These are phyloP conservation scores for Candida sojae DNA, from an alignment of 1,139 yeast species.

Conservation along the genomic window DNA sequence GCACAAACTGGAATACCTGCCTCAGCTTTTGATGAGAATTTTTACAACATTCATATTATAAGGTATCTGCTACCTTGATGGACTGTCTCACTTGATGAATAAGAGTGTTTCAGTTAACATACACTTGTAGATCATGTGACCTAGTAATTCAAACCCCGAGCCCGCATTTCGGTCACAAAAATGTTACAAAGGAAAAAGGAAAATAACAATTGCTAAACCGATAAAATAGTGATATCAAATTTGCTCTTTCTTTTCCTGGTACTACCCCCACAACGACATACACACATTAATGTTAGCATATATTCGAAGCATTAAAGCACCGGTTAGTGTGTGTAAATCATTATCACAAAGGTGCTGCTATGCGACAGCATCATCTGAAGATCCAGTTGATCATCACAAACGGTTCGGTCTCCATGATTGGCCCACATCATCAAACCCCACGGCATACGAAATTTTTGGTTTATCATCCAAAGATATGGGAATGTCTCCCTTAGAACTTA, in stretches of 20 bases:
- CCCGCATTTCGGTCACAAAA: not conserved
- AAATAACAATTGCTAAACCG: not conserved
- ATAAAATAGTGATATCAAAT: not conserved
- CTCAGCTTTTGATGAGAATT: too few species aligned
- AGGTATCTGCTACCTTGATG: too few species aligned
- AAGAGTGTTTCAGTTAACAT: not conserved
- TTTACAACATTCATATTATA: too few species aligned
- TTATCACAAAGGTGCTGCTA: not conserved
- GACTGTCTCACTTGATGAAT: too few species aligned
- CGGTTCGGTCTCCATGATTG: slow-evolving; percentile 35
- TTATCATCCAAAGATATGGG: slow-evolving; percentile 22
- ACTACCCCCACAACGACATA: too few species aligned
- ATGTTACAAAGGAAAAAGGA: not conserved
- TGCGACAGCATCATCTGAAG: slow-evolving; percentile 5
- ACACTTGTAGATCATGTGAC: not conserved
- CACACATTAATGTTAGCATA: not conserved
- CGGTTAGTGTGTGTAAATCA: not conserved
- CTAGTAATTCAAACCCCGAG: not conserved
- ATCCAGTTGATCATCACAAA: slow-evolving; percentile 16
- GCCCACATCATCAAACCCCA: slow-evolving; percentile 61
- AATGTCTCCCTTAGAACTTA: slow-evolving; percentile 29
- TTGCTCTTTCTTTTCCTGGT: not conserved
- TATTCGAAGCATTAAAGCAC: not conserved
- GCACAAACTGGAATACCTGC: too few species aligned
- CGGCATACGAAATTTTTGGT: slow-evolving; percentile 76